These are phyloP conservation scores for Phytophthora brassicae DNA, from an alignment of 352 stramenopile species.

Conservation along the genomic window DNA sequence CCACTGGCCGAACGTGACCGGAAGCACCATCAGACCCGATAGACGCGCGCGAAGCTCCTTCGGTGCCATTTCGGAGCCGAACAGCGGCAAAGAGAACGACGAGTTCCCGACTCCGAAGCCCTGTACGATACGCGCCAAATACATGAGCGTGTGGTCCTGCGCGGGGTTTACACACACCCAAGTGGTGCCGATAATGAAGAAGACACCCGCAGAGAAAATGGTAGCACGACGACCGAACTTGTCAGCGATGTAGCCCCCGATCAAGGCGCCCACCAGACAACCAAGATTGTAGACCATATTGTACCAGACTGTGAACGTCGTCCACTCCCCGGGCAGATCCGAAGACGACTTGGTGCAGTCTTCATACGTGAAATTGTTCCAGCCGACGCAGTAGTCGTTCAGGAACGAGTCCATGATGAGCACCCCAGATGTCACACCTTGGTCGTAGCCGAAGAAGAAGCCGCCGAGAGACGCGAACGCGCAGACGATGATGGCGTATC, in stretches of 20 bases:
- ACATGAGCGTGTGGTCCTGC: slow-evolving; percentile 25
- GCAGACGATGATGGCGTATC: slow-evolving; percentile 44
- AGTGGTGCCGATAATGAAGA: slow-evolving; percentile 39
- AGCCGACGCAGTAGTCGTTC: slow-evolving; percentile 41
- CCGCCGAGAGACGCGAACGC: slow-evolving; percentile 32
- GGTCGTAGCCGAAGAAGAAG: slow-evolving; percentile 43
- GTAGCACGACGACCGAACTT: slow-evolving; percentile 28
- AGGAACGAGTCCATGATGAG: slow-evolving; percentile 47
- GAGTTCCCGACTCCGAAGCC: slow-evolving; percentile 36
- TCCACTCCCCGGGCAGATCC: slow-evolving; percentile 36
- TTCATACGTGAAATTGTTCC: slow-evolving; percentile 43
- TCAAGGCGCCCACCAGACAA: slow-evolving; percentile 37
- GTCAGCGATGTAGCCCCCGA: slow-evolving; percentile 35
- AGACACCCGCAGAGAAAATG: slow-evolving; percentile 28
- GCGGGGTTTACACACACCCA: slow-evolving; percentile 26
- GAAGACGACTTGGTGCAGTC: slow-evolving; percentile 23
- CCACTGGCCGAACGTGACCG: slow-evolving; percentile 29
- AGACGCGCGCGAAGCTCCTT: slow-evolving; percentile 40
- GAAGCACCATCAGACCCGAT: slow-evolving; percentile 34
- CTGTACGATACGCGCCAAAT: slow-evolving; percentile 37
- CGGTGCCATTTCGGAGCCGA: slow-evolving; percentile 39
- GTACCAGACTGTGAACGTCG: slow-evolving; percentile 40
- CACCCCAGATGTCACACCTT: slow-evolving; percentile 34
- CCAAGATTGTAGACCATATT: slow-evolving; percentile 49
- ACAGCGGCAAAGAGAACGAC: slow-evolving; percentile 35